Evolutionary conservation across 495 filamentous ascomycete genomes (phyloP).

Genomic region (Trichoderma gamsii): DNA sequence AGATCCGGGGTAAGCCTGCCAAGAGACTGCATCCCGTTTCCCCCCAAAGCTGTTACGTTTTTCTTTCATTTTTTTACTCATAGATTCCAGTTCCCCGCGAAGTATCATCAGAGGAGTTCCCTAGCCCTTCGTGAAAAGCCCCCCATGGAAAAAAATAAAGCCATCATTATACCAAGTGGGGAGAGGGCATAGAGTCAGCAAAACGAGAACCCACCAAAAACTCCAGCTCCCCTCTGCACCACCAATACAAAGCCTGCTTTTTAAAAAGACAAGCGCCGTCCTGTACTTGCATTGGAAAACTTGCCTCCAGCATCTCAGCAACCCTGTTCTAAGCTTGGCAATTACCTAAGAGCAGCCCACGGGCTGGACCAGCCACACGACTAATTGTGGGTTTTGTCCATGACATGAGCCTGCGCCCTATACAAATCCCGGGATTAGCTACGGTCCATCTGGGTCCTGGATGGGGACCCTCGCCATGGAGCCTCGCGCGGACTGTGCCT

Average conservation of each 20-base stretch:
- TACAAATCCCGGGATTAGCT: background rate
- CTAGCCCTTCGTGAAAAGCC: background rate
- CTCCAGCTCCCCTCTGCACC: background rate
- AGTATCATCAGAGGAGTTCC: background rate
- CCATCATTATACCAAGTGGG: conserved; percentile 8
- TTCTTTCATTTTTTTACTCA: background rate
- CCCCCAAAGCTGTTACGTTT: background rate
- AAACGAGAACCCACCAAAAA: background rate
- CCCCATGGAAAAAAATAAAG: background rate
- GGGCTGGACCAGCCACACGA: background rate
- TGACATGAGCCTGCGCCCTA: background rate
- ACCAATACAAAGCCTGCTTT: conserved; percentile 5
- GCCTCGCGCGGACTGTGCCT: background rate
- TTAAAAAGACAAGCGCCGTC: background rate
- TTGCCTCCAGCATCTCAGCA: background rate
- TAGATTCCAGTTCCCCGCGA: background rate
- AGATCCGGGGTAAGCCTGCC: conserved; percentile 1
- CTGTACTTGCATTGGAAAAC: background rate
- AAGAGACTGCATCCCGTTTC: background rate
- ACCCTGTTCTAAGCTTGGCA: background rate
- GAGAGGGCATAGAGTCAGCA: background rate
- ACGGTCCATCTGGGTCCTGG: background rate
- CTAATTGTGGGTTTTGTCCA: background rate
- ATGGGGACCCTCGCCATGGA: background rate
- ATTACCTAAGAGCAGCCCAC: conserved; percentile 2